Evolutionary conservation across 805 yeast genomes (phyloP).

Genomic region (Cyberlindnera xylosilytica): DNA sequence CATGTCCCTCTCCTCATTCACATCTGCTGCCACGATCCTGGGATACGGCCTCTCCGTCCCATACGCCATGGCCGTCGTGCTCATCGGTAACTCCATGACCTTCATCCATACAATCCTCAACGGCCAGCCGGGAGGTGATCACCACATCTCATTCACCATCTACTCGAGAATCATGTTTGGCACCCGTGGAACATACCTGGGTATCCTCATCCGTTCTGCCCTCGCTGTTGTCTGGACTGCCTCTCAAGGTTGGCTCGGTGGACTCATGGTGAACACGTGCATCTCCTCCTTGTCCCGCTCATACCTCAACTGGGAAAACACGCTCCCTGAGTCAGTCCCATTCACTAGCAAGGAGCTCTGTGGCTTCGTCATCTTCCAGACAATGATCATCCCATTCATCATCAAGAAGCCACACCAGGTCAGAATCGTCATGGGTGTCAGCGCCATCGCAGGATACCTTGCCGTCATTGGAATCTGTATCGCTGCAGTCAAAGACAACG

Average conservation of each 20-base stretch:
- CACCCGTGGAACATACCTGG: slow-evolving; percentile 40
- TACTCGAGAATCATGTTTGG: slow-evolving; percentile 47
- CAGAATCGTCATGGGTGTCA: slow-evolving; percentile 3
- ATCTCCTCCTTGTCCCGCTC: slow-evolving; percentile 1
- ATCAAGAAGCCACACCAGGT: slow-evolving; percentile 8
- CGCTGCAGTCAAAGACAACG: slow-evolving; percentile 12
- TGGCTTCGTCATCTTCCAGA: slow-evolving; percentile 11
- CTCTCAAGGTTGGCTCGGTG: slow-evolving; percentile 13
- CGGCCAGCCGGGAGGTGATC: slow-evolving; percentile 47
- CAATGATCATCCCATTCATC: slow-evolving; percentile 6
- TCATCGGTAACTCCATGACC: slow-evolving; percentile 45
- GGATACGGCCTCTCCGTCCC: slow-evolving; percentile 43
- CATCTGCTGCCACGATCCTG: slow-evolving; percentile 43
- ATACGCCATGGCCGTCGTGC: slow-evolving; percentile 41
- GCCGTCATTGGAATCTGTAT: slow-evolving; percentile 10
- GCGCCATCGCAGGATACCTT: slow-evolving; percentile 5
- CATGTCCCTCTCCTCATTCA: slow-evolving; percentile 44
- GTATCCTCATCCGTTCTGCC: slow-evolving; percentile 40
- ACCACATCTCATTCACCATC: slow-evolving; percentile 48
- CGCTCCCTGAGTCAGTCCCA: slow-evolving; percentile 9
- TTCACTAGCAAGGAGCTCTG: slow-evolving; percentile 7
- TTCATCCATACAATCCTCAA: slow-evolving; percentile 42
- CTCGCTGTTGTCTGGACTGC: slow-evolving; percentile 25
- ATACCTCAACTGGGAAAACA: slow-evolving; percentile 8
- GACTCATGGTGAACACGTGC: slow-evolving; percentile 9